phyloP scores from a whole-genome alignment of 768 basidiomycete species.

The Exsudoporus frostii region DNA sequence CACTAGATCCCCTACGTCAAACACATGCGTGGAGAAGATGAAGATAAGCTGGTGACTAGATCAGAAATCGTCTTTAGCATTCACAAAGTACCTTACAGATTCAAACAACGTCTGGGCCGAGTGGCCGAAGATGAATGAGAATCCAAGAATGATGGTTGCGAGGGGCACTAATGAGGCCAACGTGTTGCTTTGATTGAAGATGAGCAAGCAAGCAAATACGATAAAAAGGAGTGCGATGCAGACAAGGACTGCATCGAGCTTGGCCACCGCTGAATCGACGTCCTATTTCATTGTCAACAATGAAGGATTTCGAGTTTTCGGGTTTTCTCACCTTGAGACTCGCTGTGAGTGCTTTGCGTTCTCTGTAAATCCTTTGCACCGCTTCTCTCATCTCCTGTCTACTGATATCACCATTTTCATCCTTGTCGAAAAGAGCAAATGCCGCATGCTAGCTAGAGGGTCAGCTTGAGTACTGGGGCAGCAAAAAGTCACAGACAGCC shows the following conservation, averaged over 20 bases:
- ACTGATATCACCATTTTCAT: slow-evolving; percentile 78
- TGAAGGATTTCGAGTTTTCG: neutral
- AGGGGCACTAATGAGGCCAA: slow-evolving; percentile 73
- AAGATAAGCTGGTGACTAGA: slow-evolving; percentile 60
- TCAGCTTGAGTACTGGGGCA: neutral
- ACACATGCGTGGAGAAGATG: slow-evolving; percentile 84
- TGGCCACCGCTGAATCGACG: slow-evolving; percentile 67
- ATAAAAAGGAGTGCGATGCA: slow-evolving; percentile 53
- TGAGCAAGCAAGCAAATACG: slow-evolving; percentile 68
- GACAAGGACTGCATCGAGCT: slow-evolving; percentile 74
- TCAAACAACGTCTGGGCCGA: slow-evolving; percentile 78
- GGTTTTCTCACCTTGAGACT: slow-evolving; percentile 56
- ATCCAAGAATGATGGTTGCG: slow-evolving; percentile 76
- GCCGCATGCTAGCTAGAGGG: slow-evolving; percentile 51
- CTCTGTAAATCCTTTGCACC: slow-evolving; percentile 75
- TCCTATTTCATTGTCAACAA: slow-evolving; percentile 42
- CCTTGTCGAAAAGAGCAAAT: slow-evolving; percentile 72
- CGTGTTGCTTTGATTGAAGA: slow-evolving; percentile 67
- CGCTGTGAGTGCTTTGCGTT: slow-evolving; percentile 67
- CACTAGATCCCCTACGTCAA: slow-evolving; percentile 78
- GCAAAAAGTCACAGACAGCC: slow-evolving; percentile 43
- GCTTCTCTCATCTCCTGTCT: slow-evolving; percentile 81
- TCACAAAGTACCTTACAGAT: slow-evolving; percentile 45
- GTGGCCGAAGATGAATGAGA: slow-evolving; percentile 83
- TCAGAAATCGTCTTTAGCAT: neutral